Evolutionary conservation across 768 basidiomycete species (phyloP).

Genomic region (Calocera cornea): DNA sequence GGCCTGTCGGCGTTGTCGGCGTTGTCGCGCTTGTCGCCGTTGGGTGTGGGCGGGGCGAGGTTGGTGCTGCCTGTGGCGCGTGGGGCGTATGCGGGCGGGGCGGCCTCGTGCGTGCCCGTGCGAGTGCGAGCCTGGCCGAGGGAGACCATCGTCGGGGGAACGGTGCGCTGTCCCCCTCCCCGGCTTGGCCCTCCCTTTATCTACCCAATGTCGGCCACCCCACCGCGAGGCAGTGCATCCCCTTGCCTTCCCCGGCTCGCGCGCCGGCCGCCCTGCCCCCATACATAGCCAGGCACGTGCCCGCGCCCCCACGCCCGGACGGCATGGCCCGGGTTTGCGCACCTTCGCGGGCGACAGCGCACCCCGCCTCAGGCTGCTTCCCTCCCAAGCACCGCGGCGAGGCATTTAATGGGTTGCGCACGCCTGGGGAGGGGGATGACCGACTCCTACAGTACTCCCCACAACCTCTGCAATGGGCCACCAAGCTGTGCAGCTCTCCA

Average conservation of each 20-base stretch:
- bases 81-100: not conserved
- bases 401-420: too few species aligned
- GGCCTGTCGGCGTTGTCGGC: not conserved
- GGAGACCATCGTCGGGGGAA: not conserved
- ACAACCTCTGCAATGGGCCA: too few species aligned
- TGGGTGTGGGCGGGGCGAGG: not conserved
- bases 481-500: too few species aligned
- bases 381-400: too few species aligned
- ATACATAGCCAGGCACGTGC: not conserved
- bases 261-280: not conserved
- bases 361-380: too few species aligned
- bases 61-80: not conserved
- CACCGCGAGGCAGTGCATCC: not conserved
- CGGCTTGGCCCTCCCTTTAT: not conserved
- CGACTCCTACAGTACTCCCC: too few species aligned
- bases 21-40: not conserved
- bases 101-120: not conserved
- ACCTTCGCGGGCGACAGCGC: too few species aligned
- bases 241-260: not conserved
- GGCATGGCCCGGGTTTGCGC: not conserved
- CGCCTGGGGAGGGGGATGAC: too few species aligned
- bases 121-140: not conserved
- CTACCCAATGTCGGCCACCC: too few species aligned
- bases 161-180: too few species aligned
- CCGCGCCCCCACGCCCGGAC: not conserved